These are phyloP conservation scores for Pholiota conissans DNA, from an alignment of 768 basidiomycete species.

Conservation along the genomic window DNA sequence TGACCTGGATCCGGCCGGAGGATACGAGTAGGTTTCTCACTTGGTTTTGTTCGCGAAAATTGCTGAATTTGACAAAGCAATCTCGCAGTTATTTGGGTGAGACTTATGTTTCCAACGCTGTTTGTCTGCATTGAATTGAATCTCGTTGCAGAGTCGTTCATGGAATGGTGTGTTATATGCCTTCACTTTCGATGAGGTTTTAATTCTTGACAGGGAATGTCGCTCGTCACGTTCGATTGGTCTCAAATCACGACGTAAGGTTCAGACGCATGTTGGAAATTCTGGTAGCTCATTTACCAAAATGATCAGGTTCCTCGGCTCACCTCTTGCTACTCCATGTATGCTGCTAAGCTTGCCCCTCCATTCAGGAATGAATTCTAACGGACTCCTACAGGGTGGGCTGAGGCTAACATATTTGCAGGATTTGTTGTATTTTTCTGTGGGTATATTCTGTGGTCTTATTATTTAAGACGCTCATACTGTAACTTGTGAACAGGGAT, in stretches of 20 bases:
- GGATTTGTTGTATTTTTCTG: conserved; percentile 71
- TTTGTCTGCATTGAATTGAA: background rate
- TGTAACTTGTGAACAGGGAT: conserved; percentile 35
- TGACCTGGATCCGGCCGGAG: conserved; percentile 53
- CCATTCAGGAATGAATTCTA: background rate
- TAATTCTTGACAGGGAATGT: conserved; percentile 37
- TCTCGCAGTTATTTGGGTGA: conserved; percentile 50
- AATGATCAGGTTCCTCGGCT: conserved; percentile 40
- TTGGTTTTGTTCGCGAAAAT: background rate
- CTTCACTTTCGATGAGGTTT: background rate
- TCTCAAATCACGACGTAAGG: conserved; percentile 59
- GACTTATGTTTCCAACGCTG: background rate
- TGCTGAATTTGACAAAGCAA: conserved; percentile 25
- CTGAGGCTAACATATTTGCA: conserved; percentile 61
- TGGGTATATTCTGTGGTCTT: conserved; percentile 15
- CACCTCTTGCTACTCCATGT: conserved; percentile 52
- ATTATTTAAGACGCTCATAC: background rate
- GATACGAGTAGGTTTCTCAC: conserved; percentile 37
- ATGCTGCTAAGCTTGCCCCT: background rate
- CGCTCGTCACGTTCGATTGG: conserved; percentile 53
- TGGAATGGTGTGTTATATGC: conserved; percentile 45
- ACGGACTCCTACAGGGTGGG: conserved; percentile 49
- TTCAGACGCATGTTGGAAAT: too few relatives aligned
- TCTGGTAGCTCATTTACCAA: too few relatives aligned
- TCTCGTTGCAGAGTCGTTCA: conserved; percentile 32